Base-by-base conservation (phyloP, 805 yeast species). In the Yueomyces sp. region DNA sequence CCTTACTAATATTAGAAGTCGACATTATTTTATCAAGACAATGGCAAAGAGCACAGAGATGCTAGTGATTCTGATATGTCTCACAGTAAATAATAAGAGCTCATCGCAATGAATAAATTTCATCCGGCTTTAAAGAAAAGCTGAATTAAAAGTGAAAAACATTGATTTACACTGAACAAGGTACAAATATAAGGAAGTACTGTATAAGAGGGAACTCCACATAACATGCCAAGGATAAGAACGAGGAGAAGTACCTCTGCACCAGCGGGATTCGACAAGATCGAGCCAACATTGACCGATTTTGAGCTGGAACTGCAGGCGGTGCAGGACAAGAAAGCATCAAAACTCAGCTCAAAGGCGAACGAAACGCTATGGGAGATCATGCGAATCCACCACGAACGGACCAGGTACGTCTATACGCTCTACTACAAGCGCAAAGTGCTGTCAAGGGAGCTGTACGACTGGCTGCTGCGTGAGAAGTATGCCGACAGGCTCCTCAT, bases 401-500 rank as follows among this genome's bases (percentile, higher is more conserved):
- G 81, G 41, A 77, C 90, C 1, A 62, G 88, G 43, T 87, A 86
- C 53, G 67, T 87, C 2, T 87, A 79, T 57, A 82, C 79, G 26
- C 58, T 86, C 54, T 79, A 77, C 56, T 85, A 83, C 64, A 77
- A 77, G 49, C 72, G 83, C 49, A 76, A 81, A 49, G 69, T 78
- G 26, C 83, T 87, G 26, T 71, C 81, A 1, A 64, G 68, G 41
- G 80, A 79, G 36, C 65, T 87, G 5, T 87, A 85, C 59, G 77
- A 77, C 39, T 87, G 86, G 81, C 63, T 86, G 26, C 53, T 85
- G 39, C 73, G 73, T 52, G 78, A 83, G 51, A 73, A 75, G 46
- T 74, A 76, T 48, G 83, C 75, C 2, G 90, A 87, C 55, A 74
- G 67, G 4, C 72, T 76, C 39, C 63, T 87, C 44, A 84, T 87